Evolutionary conservation across 768 basidiomycete species (phyloP).

Genomic region (Leucocoprinus sp.): DNA sequence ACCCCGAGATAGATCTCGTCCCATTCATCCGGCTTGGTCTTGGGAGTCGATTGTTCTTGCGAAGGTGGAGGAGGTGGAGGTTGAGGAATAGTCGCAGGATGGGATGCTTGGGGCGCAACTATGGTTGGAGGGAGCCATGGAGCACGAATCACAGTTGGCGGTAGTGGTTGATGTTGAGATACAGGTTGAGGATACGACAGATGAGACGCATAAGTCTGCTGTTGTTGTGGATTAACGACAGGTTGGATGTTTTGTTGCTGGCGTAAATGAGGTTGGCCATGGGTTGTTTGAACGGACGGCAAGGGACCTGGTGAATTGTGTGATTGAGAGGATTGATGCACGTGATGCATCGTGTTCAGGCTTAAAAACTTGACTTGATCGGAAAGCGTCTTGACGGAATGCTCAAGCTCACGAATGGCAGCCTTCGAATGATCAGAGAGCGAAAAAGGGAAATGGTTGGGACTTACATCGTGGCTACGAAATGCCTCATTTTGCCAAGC

Average conservation of each 20-base stretch:
- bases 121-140: slow-evolving; percentile 60
- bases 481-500: slow-evolving; percentile 77
- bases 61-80: slow-evolving; percentile 29
- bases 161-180: slow-evolving; percentile 24
- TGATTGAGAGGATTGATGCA: slow-evolving; percentile 35
- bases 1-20: slow-evolving; percentile 76
- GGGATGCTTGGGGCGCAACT: slow-evolving; percentile 76
- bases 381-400: slow-evolving; percentile 60
- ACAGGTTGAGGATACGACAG: slow-evolving; percentile 28
- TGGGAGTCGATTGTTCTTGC: slow-evolving; percentile 38
- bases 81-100: slow-evolving; percentile 66
- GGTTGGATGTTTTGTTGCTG: slow-evolving; percentile 32
- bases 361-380: slow-evolving; percentile 80
- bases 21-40: slow-evolving; percentile 68
- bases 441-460: background rate
- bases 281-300: slow-evolving; percentile 27
- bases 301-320: slow-evolving; percentile 34
- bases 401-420: slow-evolving; percentile 74
- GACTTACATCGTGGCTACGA: slow-evolving; percentile 66
- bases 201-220: slow-evolving; percentile 3
- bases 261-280: slow-evolving; percentile 31
- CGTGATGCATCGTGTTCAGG: slow-evolving; percentile 37
- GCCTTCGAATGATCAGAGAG: slow-evolving; percentile 31
- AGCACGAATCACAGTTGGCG: slow-evolving; percentile 30
- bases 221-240: slow-evolving; percentile 18